Percentiles rank a stretch among this genome's conserved stretches.
phyloP scores from a whole-genome alignment of 345 rosid species.

The Cardiospermum halicacabum region DNA sequence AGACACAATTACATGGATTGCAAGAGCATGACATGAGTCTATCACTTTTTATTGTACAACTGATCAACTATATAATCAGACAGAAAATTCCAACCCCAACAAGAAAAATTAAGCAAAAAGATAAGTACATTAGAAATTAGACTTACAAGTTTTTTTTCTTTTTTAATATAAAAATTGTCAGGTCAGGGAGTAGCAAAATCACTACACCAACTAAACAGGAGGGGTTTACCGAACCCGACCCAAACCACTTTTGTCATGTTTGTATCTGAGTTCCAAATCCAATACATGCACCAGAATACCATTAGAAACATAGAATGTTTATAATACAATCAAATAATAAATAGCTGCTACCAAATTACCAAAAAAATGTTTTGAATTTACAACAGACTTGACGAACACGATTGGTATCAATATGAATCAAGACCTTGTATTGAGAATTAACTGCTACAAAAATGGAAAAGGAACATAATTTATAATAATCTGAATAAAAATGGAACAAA shows the following conservation, averaged over 20 bases:
- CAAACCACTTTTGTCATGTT: conserved; percentile 17
- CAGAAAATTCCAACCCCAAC: not conserved
- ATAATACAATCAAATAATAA: no score
- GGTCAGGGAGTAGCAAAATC: conserved; percentile 6
- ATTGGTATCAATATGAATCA: no score
- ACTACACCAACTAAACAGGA: conserved; percentile 12
- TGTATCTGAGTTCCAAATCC: no score
- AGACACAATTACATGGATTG: not conserved
- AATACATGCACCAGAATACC: not conserved
- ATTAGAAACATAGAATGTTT: no score
- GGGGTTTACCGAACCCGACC: conserved; percentile 60
- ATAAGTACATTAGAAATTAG: not conserved
- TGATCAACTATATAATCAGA: conserved; percentile 7
- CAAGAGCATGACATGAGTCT: not conserved
- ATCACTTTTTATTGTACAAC: conserved; percentile 6
- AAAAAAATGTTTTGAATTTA: no score
- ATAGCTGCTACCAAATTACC: no score
- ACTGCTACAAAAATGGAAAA: not conserved
- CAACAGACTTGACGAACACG: no score
- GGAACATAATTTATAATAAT: not conserved
- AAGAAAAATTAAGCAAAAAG: not conserved
- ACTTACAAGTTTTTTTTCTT: no score
- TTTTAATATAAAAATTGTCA: not conserved
- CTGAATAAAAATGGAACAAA: not conserved
- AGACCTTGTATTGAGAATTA: not conserved